Evolutionary conservation across 352 stramenopile genomes (phyloP).

Genomic region (Globisporangium solare): DNA sequence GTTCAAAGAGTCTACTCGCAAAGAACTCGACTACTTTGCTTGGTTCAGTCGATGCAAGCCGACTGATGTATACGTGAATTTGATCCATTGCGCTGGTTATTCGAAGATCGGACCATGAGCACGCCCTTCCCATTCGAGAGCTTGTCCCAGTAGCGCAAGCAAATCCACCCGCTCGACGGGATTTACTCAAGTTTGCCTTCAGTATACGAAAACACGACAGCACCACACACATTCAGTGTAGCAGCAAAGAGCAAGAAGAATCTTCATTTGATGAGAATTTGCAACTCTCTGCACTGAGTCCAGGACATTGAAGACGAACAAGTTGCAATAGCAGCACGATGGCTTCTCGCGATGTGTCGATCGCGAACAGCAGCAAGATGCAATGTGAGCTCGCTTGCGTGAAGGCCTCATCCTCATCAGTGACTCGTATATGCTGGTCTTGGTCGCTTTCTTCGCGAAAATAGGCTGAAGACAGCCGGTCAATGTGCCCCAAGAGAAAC

Average conservation of each 20-base stretch:
- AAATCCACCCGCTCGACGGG: neutral
- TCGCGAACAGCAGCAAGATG: conserved; percentile 32
- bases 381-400: neutral
- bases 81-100: neutral
- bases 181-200: conserved; percentile 39
- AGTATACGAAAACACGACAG: conserved; percentile 41
- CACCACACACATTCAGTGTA: conserved; percentile 18
- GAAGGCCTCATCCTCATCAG: neutral
- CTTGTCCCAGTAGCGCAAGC: neutral
- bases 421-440: neutral
- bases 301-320: conserved; percentile 10
- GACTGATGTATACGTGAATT: conserved; percentile 6
- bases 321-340: conserved; percentile 26
- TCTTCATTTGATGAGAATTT: neutral
- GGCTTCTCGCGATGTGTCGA: conserved; percentile 28
- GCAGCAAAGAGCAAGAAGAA: neutral
- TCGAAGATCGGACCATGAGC: conserved; percentile 1
- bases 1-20: neutral
- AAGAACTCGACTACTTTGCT: conserved; percentile 4
- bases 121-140: neutral
- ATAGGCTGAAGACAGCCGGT: conserved; percentile 32
- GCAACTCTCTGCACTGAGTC: neutral
- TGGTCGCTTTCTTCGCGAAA: conserved; percentile 13
- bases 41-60: conserved; percentile 3
- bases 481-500: conserved; percentile 41